Percentiles rank a stretch among this genome's conserved stretches.
Evolutionary conservation across 768 basidiomycete species (phyloP).

Genomic region (Boletus bicolor): DNA sequence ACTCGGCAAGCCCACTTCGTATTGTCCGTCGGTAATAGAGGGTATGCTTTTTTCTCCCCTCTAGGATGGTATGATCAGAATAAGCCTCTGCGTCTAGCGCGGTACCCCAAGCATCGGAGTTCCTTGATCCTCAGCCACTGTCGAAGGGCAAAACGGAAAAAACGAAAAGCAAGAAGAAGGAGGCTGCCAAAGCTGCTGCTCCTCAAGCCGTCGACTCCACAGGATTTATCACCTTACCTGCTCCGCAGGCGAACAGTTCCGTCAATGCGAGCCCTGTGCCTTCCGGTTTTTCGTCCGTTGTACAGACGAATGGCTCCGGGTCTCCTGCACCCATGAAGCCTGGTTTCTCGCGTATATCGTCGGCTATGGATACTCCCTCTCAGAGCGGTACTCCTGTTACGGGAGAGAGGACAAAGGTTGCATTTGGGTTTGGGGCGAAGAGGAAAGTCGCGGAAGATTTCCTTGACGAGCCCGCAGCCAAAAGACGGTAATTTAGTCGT

Average conservation of each 20-base stretch:
- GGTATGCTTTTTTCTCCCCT: constrained; percentile 45
- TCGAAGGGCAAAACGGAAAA: constrained; percentile 84
- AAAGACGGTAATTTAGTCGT: constrained; percentile 37
- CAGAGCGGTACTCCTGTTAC: constrained; percentile 54
- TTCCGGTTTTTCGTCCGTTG: constrained; percentile 33
- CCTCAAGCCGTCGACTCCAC: constrained; percentile 46
- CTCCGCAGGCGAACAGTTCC: constrained; percentile 46
- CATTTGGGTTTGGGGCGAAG: constrained; percentile 76
- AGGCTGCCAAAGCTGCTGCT: constrained; percentile 46
- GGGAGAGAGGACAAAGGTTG: constrained; percentile 68
- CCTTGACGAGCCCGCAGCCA: constrained; percentile 62
- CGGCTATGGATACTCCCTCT: constrained; percentile 48
- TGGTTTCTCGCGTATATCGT: constrained; percentile 75
- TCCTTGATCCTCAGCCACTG: constrained; percentile 75
- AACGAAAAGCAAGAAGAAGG: constrained; percentile 77
- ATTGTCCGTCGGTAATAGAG: constrained; percentile 88
- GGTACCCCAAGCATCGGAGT: constrained; percentile 81
- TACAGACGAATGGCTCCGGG: constrained; percentile 36
- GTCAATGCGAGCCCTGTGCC: constrained; percentile 43
- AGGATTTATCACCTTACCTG: constrained; percentile 74
- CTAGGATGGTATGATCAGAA: not conserved
- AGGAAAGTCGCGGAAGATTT: constrained; percentile 75
- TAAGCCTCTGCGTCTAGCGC: constrained; percentile 47
- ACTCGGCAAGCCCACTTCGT: constrained; percentile 96
- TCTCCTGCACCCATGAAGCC: constrained; percentile 64